These are phyloP conservation scores for Phaeodactylum tricornutum DNA, from an alignment of 108 stramenopile species.

Conservation along the genomic window DNA sequence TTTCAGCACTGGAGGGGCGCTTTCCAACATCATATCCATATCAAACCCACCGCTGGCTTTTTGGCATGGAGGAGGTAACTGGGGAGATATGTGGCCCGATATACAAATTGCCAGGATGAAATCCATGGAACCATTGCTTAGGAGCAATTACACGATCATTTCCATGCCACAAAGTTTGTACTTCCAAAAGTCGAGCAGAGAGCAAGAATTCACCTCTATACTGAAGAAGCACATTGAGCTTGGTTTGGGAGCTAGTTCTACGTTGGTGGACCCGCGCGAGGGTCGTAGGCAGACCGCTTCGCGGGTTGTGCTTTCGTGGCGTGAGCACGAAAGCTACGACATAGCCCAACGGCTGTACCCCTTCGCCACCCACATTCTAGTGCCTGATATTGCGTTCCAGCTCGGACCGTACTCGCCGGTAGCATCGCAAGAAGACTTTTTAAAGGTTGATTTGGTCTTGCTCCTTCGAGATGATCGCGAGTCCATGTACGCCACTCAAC, in stretches of 20 bases:
- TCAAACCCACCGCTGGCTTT: conserved; percentile 9
- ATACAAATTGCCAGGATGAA: conserved; percentile 14
- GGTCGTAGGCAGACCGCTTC: not conserved
- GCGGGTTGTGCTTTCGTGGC: conserved; percentile 19
- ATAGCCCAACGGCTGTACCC: conserved; percentile 19
- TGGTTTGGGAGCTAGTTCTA: conserved; percentile 1
- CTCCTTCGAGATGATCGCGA: conserved; percentile 24
- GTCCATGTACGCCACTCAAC: conserved; percentile 5
- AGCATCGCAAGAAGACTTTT: not conserved
- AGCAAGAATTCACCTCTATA: conserved; percentile 1
- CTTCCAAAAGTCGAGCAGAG: conserved; percentile 5
- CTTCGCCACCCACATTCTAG: conserved; percentile 16
- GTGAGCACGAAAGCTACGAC: conserved; percentile 22
- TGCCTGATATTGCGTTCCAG: conserved; percentile 38
- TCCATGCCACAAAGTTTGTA: conserved; percentile 26
- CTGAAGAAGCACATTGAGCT: conserved; percentile 8
- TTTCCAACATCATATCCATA: not conserved
- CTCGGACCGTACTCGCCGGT: conserved; percentile 17
- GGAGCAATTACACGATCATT: conserved; percentile 15
- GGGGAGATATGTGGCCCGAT: conserved; percentile 26
- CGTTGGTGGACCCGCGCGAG: not conserved
- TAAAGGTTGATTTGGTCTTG: conserved; percentile 16
- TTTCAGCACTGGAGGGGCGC: no score
- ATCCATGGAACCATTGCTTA: conserved; percentile 13
- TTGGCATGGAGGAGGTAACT: conserved; percentile 36